Evolutionary conservation across 2,329 filamentous ascomycete species (phyloP).

Genomic region (Cucurbitaria berberidis): DNA sequence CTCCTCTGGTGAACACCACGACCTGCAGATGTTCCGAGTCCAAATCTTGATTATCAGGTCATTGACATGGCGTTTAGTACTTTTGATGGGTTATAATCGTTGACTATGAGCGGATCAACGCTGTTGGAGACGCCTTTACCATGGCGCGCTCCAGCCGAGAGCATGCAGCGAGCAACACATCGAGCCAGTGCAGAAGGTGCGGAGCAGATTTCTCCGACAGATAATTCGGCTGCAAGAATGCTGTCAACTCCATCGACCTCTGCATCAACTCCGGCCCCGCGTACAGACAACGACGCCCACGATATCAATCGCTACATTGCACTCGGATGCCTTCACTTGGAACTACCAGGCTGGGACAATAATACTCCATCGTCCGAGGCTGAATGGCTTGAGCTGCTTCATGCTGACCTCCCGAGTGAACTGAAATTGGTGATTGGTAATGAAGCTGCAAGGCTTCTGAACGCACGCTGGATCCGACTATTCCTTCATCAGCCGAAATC

Average conservation of each 20-base stretch:
- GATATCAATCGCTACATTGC: conserved; percentile 42
- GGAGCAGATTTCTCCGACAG: not conserved
- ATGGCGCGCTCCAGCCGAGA: not conserved
- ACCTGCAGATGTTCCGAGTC: not conserved
- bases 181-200: not conserved
- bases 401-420: conserved; percentile 26
- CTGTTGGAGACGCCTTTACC: conserved; percentile 2
- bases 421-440: conserved; percentile 29
- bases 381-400: conserved; percentile 36
- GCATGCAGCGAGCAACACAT: conserved; percentile 3
- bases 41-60: not conserved
- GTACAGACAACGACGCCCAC: conserved; percentile 8
- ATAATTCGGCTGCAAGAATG: conserved; percentile 3
- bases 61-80: not conserved
- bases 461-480: conserved; percentile 45
- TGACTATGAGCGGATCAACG: conserved; percentile 1
- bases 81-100: not conserved
- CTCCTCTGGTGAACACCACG: not conserved
- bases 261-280: conserved; percentile 5
- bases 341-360: too few species aligned
- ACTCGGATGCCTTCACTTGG: conserved; percentile 42
- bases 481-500: conserved; percentile 20
- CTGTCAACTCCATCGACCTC: conserved; percentile 19
- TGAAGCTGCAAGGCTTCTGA: conserved; percentile 34
- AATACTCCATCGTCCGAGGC: too few species aligned